Evolutionary conservation across 2,329 filamentous ascomycete species (phyloP), one percentile per base, ranked within the genome.

Genomic region (Stagonosporopsis vannaccii): DNA sequence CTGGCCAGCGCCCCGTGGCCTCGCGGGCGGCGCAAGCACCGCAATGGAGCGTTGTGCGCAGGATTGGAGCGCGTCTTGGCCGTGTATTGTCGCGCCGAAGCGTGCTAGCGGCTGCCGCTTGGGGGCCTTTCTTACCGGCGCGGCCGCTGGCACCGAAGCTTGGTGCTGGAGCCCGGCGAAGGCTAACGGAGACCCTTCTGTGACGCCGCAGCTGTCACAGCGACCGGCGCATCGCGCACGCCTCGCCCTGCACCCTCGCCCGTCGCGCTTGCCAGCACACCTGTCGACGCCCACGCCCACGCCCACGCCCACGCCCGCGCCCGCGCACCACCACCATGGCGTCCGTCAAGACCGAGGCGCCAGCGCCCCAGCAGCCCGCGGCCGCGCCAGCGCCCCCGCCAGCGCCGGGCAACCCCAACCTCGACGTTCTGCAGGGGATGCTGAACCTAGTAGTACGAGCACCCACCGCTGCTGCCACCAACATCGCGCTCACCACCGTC

Each of bases 341-440:
- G 20, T 32, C 60, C 20, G 36, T 57, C 11, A 62, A 66, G 17
- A 26, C 55, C 32, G 58, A 57, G 2, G 39, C 51, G 17, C 25
- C 60, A 1, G 43, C 28, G n/a, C n/a, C n/a, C n/a, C n/a, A n/a
- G n/a, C n/a, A n/a, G 33, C 51, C 56, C 26, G 60, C 57, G 17
- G 22, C 60, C 2, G 43, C 28, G 35, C 52, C 56, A 26, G 60
- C 57, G 36, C 59, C 36, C n/a, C 20, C 55, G 7, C 48, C 58
- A 22, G 46, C 63, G 25, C 41, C 26, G 33, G 63, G 64, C 33
- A 59, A 48, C 12, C 62, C 56, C 40, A 58, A 77, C 43, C 69
- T 82, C 49, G 78, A 81, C 57, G 75, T 74, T 52, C 69, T 82
- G 55, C 77, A 82, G 63, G 70, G 73, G 52, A 79, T 81, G 72